Evolutionary conservation across 2,329 filamentous ascomycete genomes (phyloP).

Genomic region (Didymella exigua): DNA sequence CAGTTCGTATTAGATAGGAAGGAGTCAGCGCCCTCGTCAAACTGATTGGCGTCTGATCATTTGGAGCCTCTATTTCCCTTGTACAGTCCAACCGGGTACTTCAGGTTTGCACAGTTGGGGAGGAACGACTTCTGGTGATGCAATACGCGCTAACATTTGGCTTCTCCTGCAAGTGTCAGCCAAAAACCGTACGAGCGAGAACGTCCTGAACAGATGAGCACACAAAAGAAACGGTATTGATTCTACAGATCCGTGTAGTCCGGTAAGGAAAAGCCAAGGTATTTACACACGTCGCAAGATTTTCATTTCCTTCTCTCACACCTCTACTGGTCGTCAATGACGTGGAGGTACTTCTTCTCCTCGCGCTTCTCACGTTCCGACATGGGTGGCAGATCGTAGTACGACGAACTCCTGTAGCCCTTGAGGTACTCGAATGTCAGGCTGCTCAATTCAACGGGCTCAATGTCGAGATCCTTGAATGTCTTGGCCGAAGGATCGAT

Average conservation of each 20-base stretch:
- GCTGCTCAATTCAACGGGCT: constrained; percentile 82
- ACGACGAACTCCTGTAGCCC: constrained; percentile 85
- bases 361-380: constrained; percentile 94
- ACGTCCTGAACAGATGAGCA: too few species aligned
- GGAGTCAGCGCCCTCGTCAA: too few species aligned
- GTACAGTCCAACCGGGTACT: too few species aligned
- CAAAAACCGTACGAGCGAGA: too few species aligned
- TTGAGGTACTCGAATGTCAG: constrained; percentile 94
- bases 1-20: too few species aligned
- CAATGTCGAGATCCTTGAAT: constrained; percentile 89
- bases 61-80: too few species aligned
- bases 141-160: too few species aligned
- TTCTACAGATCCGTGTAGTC: constrained; percentile 32
- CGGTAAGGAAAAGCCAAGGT: constrained; percentile 26
- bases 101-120: too few species aligned
- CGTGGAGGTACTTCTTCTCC: constrained; percentile 96
- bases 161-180: too few species aligned
- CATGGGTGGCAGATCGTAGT: constrained; percentile 91
- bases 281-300: constrained; percentile 35
- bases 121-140: too few species aligned
- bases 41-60: too few species aligned
- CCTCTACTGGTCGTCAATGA: constrained; percentile 55
- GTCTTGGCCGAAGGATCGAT: constrained; percentile 94
- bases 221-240: constrained; percentile 29
- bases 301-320: constrained; percentile 8